A percentile compares a stretch with the other conserved stretches of the same genome.
phyloP scores from a whole-genome alignment of 148 eudicot species.

The Suaeda aralocaspica region DNA sequence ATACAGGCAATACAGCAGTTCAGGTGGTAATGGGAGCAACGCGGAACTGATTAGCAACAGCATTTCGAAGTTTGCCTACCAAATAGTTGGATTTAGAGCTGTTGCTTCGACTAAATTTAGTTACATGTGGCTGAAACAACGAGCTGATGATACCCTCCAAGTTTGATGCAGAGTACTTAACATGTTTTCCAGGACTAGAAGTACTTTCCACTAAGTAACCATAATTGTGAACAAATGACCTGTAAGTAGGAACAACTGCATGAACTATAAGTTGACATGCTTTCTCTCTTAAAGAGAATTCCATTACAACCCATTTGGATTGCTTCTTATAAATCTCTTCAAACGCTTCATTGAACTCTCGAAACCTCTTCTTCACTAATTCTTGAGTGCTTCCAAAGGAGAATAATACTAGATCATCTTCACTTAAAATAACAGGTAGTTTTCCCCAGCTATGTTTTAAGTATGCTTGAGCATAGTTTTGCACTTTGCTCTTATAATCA shows the following conservation, averaged over 20 bases:
- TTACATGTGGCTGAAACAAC: constrained; percentile 48
- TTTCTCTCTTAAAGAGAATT: constrained; percentile 47
- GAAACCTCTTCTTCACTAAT: constrained; percentile 49
- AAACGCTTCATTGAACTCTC: constrained; percentile 49
- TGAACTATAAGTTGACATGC: constrained; percentile 47
- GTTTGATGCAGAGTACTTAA: constrained; percentile 44
- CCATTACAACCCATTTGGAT: constrained; percentile 50
- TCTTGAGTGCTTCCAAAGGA: constrained; percentile 37
- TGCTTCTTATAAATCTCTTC: constrained; percentile 56
- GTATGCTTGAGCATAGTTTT: constrained; percentile 38
- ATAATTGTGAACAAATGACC: constrained; percentile 42
- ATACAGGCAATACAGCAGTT: background rate
- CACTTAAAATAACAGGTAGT: constrained; percentile 44
- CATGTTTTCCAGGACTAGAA: constrained; percentile 36
- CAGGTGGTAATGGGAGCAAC: constrained; percentile 48
- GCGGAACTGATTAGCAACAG: constrained; percentile 45
- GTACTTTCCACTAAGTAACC: constrained; percentile 35
- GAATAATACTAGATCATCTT: constrained; percentile 45
- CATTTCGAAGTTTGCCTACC: constrained; percentile 46
- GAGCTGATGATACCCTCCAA: constrained; percentile 50
- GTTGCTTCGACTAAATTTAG: constrained; percentile 30
- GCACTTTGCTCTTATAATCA: constrained; percentile 33
- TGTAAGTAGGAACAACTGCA: constrained; percentile 53
- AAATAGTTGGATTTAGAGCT: constrained; percentile 48
- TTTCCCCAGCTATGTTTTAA: constrained; percentile 70